Percentiles rank a stretch among this genome's conserved stretches.
These are phyloP conservation scores for Anthoceros angustus DNA, from an alignment of 225 moss, liverwort and hornwort species.

Conservation along the genomic window DNA sequence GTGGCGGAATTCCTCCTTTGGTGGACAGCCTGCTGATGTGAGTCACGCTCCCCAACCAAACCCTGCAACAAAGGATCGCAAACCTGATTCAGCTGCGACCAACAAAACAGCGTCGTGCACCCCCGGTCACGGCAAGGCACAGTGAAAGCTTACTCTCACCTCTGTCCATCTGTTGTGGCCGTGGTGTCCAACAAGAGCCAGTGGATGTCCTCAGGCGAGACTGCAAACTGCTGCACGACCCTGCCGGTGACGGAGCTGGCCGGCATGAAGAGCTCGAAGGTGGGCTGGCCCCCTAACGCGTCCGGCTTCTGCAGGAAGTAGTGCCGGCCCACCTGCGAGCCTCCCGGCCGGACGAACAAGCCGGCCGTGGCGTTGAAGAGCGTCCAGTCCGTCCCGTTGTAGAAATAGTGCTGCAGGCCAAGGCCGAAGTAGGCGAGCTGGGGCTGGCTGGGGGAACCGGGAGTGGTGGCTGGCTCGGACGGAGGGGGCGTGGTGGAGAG, in stretches of 20 bases:
- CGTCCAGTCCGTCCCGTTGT: constrained; percentile 18
- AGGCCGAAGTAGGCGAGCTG: constrained; percentile 11
- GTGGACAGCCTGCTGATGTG: constrained; percentile 7
- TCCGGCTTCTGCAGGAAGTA: constrained; percentile 15
- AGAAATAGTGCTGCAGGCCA: constrained; percentile 26
- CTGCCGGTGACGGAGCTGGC: constrained; percentile 27
- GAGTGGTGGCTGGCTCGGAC: background rate
- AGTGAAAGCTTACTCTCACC: background rate
- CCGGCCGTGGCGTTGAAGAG: constrained; percentile 12
- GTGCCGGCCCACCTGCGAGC: constrained; percentile 19
- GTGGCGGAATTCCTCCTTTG: constrained; percentile 6
- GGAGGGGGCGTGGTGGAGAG: background rate
- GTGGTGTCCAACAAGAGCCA: constrained; percentile 33
- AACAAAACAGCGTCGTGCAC: background rate
- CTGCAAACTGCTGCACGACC: background rate
- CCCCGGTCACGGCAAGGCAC: no score
- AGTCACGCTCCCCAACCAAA: background rate
- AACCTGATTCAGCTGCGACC: background rate
- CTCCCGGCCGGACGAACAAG: constrained; percentile 8
- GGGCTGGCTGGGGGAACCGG: constrained; percentile 7
- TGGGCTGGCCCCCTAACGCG: constrained; percentile 14
- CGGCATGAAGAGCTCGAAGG: constrained; percentile 23
- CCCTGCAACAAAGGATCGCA: constrained; percentile 2
- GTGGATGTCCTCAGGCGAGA: constrained; percentile 10
- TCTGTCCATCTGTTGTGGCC: no score